Evolutionary conservation across 495 filamentous ascomycete species (phyloP).

Genomic region (Glonium stellatum): DNA sequence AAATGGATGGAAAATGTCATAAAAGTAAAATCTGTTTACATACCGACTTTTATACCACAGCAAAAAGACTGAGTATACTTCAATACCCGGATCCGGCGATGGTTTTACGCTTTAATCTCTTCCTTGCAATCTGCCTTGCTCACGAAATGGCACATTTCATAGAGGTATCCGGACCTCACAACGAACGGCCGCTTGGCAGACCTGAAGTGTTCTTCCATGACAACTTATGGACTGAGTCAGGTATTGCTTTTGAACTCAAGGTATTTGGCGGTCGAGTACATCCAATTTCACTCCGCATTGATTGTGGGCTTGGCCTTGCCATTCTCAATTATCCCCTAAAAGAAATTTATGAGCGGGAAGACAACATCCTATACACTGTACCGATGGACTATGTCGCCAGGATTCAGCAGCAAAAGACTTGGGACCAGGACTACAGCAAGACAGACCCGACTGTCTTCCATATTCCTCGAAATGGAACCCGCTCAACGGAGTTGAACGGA

Average conservation of each 20-base stretch:
- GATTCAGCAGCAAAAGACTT: conserved; percentile 28
- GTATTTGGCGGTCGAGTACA: conserved; percentile 30
- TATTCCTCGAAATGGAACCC: conserved; percentile 28
- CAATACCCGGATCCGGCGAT: conserved; percentile 31
- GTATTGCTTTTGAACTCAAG: conserved; percentile 29
- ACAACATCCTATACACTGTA: conserved; percentile 29
- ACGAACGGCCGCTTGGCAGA: conserved; percentile 21
- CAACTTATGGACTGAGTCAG: conserved; percentile 30
- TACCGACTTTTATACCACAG: conserved; percentile 33
- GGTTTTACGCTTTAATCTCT: conserved; percentile 32
- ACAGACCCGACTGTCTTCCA: conserved; percentile 14
- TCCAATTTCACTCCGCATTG: conserved; percentile 27
- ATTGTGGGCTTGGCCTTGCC: conserved; percentile 28
- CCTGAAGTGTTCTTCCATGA: conserved; percentile 30
- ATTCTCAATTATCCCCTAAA: conserved; percentile 24
- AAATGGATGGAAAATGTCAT: conserved; percentile 24
- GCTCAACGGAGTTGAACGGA: conserved; percentile 24
- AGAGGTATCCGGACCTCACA: conserved; percentile 28
- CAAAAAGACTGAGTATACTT: conserved; percentile 25
- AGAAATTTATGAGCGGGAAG: conserved; percentile 25
- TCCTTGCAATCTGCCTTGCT: conserved; percentile 26
- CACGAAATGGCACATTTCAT: conserved; percentile 33
- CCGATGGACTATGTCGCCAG: conserved; percentile 29
- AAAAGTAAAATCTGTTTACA: conserved; percentile 29
- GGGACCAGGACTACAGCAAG: conserved; percentile 23